These are phyloP conservation scores for Penicillium psychrofluorescens DNA, from an alignment of 495 filamentous ascomycete genomes.

Conservation along the genomic window DNA sequence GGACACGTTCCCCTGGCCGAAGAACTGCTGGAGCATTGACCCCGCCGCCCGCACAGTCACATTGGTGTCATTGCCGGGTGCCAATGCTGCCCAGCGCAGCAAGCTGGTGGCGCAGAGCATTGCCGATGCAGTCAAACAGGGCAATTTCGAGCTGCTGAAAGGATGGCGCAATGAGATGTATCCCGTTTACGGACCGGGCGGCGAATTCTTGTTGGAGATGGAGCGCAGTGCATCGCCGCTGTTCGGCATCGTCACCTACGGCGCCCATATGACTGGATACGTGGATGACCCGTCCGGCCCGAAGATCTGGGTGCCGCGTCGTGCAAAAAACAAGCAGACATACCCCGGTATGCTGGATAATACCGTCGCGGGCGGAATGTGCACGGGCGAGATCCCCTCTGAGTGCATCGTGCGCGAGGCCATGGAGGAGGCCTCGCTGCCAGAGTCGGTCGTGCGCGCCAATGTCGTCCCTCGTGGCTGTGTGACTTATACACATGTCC, in stretches of 20 bases:
- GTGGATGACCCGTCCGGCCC: constrained; percentile 53
- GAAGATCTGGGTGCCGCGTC: constrained; percentile 76
- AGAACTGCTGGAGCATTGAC: constrained; percentile 46
- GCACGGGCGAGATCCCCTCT: constrained; percentile 65
- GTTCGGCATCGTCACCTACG: constrained; percentile 84
- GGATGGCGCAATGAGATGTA: constrained; percentile 91
- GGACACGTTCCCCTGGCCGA: constrained; percentile 47
- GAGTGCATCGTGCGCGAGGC: constrained; percentile 81
- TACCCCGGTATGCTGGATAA: constrained; percentile 90
- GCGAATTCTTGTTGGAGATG: constrained; percentile 62
- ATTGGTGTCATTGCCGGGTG: constrained; percentile 25
- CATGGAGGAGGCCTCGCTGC: constrained; percentile 82
- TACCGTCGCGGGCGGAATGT: constrained; percentile 84
- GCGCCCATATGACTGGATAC: constrained; percentile 83
- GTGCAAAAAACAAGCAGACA: constrained; percentile 70
- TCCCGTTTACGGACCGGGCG: constrained; percentile 62
- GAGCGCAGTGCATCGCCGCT: constrained; percentile 73
- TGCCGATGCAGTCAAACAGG: constrained; percentile 52
- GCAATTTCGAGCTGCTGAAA: constrained; percentile 61
- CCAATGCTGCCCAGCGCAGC: constrained; percentile 51
- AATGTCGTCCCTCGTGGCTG: constrained; percentile 53
- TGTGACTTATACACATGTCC: constrained; percentile 79
- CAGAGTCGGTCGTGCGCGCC: constrained; percentile 58
- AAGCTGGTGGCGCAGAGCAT: constrained; percentile 51
- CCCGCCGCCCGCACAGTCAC: constrained; percentile 38